Percentiles rank a stretch among this genome's conserved stretches.
These are phyloP conservation scores for Pyracantha coccinea DNA, from an alignment of 331 rosid genomes.

Conservation along the genomic window DNA sequence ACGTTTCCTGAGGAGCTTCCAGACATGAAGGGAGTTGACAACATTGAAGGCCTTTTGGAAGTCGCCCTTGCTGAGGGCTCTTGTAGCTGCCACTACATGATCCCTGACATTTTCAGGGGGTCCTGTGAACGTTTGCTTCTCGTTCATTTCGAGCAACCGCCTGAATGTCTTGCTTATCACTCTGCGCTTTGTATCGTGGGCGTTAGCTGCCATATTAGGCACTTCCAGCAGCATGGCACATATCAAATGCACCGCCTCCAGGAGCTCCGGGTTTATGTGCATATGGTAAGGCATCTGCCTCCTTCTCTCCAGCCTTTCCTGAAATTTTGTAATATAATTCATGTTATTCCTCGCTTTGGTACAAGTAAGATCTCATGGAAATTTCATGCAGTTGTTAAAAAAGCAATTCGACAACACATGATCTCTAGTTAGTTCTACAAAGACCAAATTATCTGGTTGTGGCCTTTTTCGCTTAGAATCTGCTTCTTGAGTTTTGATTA, in stretches of 20 bases:
- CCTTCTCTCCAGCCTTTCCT: slow-evolving; percentile 97
- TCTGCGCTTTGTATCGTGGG: slow-evolving; percentile 62
- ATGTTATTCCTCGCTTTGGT: too few relatives aligned
- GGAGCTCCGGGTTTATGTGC: slow-evolving; percentile 93
- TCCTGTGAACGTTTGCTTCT: slow-evolving; percentile 78
- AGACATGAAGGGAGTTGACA: slow-evolving; percentile 65
- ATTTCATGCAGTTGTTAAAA: too few relatives aligned
- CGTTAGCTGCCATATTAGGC: slow-evolving; percentile 84
- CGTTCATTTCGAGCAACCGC: slow-evolving; percentile 70
- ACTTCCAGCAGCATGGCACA: slow-evolving; percentile 96
- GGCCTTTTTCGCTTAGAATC: neutral
- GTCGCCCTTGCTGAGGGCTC: slow-evolving; percentile 72
- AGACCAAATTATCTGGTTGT: too few relatives aligned
- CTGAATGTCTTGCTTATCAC: slow-evolving; percentile 76
- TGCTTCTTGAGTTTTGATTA: neutral
- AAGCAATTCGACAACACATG: neutral
- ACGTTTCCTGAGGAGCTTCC: slow-evolving; percentile 67
- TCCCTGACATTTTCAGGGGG: slow-evolving; percentile 96
- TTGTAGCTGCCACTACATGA: slow-evolving; percentile 87
- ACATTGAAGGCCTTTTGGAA: slow-evolving; percentile 60
- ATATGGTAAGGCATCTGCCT: slow-evolving; percentile 98
- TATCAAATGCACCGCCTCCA: slow-evolving; percentile 79
- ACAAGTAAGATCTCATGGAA: too few relatives aligned
- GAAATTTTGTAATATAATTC: neutral
- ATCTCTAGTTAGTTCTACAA: neutral